Evolutionary conservation across 75 land plant genomes (phyloP), one percentile per base, ranked within the genome.

Genomic region (Ceratopteris richardii): DNA sequence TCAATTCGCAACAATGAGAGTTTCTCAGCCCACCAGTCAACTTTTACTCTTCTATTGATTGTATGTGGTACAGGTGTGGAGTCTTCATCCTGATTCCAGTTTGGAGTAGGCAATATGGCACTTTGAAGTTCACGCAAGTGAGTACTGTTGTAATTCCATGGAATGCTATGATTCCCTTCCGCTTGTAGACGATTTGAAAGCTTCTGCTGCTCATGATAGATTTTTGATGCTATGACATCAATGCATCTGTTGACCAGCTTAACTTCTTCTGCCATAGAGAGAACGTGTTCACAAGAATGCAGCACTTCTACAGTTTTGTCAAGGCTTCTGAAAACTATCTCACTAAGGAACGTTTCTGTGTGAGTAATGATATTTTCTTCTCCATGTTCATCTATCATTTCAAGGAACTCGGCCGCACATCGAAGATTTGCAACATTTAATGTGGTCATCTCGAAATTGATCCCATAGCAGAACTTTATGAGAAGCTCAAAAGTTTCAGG

Each of bases 401-500:
- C 89, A 31, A 88, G 89, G 56, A 79, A 88, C 41, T 85, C 82
- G 0, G 93, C 77, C 13, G 73, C 77, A 58, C 92, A 88, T 52
- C 77, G 72, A 0, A 88, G 81, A 30, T 80, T 72, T 30, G 89
- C 93, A 24, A 88, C 93, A 69, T 88, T 85, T 60, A 64, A 31
- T 24, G 84, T 56, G 0, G 85, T 88, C 46, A 88, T 85, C 72
- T 88, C 93, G 57, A 88, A 88, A 67, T 82, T 88, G 22, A 85
- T 68, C n/a, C 89, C 89, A 66, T 88, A 88, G 50, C 93, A 88
- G 58, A 88, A 88, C 54, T 85, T 81, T 26, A 80, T 85, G 20
- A 83, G 77, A 28, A 88, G 58, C 61, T 88, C 85, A 65, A 88
- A 88, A 21, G 78, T 44, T 48, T 84, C 81, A 25, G 85, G 73